Conservation (phyloP, 2,329 filamentous ascomycete species). For the Rosellinia necatrix region DNA sequence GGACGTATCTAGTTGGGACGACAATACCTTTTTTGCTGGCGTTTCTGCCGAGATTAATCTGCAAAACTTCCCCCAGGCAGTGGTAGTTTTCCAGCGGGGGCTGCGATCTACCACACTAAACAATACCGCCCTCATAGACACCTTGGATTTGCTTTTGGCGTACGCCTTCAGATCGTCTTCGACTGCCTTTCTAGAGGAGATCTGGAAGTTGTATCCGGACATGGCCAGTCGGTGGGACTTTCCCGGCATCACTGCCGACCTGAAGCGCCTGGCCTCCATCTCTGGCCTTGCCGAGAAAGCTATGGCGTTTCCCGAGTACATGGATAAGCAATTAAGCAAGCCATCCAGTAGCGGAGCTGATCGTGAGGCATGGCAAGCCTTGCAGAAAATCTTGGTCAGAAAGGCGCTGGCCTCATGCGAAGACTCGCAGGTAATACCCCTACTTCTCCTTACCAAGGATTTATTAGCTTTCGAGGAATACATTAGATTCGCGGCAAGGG, state of each 20-base stretch:
- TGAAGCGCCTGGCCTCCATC: conserved; percentile 33
- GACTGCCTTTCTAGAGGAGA: conserved; percentile 23
- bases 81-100: conserved; percentile 47
- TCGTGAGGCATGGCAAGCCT: conserved; percentile 27
- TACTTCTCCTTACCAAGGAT: conserved; percentile 50
- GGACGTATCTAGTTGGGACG: conserved; percentile 45
- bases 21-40: conserved; percentile 46
- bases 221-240: conserved; percentile 37
- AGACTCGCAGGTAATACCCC: conserved; percentile 37
- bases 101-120: conserved; percentile 36
- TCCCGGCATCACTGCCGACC: conserved; percentile 33
- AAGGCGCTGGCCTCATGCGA: conserved; percentile 36
- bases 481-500: conserved; percentile 41
- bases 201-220: conserved; percentile 37
- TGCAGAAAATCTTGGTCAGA: conserved; percentile 39
- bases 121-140: conserved; percentile 41
- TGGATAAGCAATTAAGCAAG: conserved; percentile 18
- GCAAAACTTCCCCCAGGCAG: conserved; percentile 45
- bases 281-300: conserved; percentile 36
- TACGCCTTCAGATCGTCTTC: conserved; percentile 43
- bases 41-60: conserved; percentile 49
- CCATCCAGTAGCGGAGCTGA: conserved; percentile 1
- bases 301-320: conserved; percentile 27
- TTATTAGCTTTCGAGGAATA: conserved; percentile 50
- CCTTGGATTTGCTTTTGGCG: conserved; percentile 51